Evolutionary conservation across 228 moss, liverwort and hornwort genomes (phyloP), one percentile per base, ranked within the genome.

Genomic region (Sphagnum fallax): DNA sequence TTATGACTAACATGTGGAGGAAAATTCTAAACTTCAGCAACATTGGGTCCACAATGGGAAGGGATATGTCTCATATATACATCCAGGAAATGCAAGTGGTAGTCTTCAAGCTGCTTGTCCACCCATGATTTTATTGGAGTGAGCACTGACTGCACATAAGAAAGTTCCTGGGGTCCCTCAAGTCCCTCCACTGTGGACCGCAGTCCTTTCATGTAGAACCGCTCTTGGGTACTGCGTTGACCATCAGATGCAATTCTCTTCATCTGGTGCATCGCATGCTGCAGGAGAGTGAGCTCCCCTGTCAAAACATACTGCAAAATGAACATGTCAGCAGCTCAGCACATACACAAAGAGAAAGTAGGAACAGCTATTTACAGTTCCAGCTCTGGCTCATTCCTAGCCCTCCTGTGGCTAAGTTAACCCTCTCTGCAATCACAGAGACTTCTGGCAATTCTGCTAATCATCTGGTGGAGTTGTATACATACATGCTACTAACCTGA

Each of bases 71-170:
- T 32, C 32, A 12, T 58, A 70, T 85, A 69, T 83, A 92, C 91
- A 52, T 90, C 90, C 5, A 81, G 82, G 79, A 97, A 97, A 73
- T 85, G 86, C 65, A 84, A 75, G 73, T 97, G 90, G 65, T 97
- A 97, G 75, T 97, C 96, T 76, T 82, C 74, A 8, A 97, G 79
- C 65, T 89, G 91, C 77, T 91, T 91, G 59, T 91, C 96, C 70
- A 93, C 96, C 96, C 96, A 97, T 60, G 86, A 82, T 77, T 90
- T 90, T 16, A 97, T 90, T 11, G 96, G 96, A 59, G 87, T 80
- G 51, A 97, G 93, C 75, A 93, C 93, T 5, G 96, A 91, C 77
- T 97, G 91, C 60, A 97, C 84, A 64, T 89, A 97, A 8, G 96
- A 86, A 69, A 88, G 81, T 73, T 91, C 91, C 78, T 83, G 85